phyloP scores from a whole-genome alignment of 208 protist species.

The Leptomonas seymouri region DNA sequence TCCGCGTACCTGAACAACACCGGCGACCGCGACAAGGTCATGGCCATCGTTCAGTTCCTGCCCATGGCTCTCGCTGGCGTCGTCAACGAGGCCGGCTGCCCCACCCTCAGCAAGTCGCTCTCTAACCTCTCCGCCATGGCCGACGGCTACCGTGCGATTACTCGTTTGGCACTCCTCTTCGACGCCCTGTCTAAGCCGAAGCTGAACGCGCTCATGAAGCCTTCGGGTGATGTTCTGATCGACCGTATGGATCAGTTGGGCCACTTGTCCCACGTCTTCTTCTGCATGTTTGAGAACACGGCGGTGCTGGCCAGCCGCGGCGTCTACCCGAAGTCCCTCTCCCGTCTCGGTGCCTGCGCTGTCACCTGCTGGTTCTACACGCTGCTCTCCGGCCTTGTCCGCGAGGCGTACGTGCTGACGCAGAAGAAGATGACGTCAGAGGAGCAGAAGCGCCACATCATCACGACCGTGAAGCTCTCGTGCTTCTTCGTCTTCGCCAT shows the following conservation, averaged over 20 bases:
- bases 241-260: conserved; percentile 70
- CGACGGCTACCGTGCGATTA: conserved; percentile 85
- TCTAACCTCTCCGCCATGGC: conserved; percentile 76
- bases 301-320: conserved; percentile 74
- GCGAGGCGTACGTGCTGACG: conserved; percentile 72
- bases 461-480: conserved; percentile 80
- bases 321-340: conserved; percentile 52
- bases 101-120: conserved; percentile 67
- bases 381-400: conserved; percentile 69
- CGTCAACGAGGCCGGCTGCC: conserved; percentile 53
- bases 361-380: conserved; percentile 89
- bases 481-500: conserved; percentile 86
- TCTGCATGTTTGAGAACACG: conserved; percentile 85
- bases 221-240: conserved; percentile 55
- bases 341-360: conserved; percentile 71
- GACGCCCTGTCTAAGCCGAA: conserved; percentile 70
- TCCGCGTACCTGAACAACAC: conserved; percentile 71
- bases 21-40: conserved; percentile 89
- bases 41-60: conserved; percentile 89
- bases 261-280: conserved; percentile 85
- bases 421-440: conserved; percentile 68
- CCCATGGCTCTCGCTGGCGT: conserved; percentile 71
- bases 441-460: conserved; percentile 69
- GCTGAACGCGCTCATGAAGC: conserved; percentile 56
- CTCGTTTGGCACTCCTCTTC: conserved; percentile 80